Evolutionary conservation across 2,329 filamentous ascomycete species (phyloP).

Genomic region (Pyrenophora seminiperda): DNA sequence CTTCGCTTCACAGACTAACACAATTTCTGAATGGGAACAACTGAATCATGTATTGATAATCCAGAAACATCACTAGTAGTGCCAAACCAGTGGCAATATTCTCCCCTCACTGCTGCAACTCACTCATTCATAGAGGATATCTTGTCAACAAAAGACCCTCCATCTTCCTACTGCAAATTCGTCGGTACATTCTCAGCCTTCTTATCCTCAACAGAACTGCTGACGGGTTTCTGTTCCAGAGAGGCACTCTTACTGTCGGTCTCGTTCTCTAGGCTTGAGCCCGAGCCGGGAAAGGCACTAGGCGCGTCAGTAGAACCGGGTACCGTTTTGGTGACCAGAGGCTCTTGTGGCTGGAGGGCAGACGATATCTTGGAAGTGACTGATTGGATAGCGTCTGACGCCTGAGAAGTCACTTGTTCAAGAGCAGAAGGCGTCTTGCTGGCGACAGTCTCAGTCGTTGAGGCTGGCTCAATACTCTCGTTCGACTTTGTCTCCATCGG

Average conservation of each 20-base stretch:
- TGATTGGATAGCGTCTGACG: slow-evolving; percentile 3
- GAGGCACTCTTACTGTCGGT: slow-evolving; percentile 3
- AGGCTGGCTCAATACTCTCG: slow-evolving; percentile 8
- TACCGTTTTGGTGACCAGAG: slow-evolving; percentile 16
- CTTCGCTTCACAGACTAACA: no score
- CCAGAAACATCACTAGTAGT: no score
- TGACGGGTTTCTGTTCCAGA: slow-evolving; percentile 13
- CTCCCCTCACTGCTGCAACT: neutral
- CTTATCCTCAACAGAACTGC: slow-evolving; percentile 4
- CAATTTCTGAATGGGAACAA: no score
- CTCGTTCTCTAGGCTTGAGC: slow-evolving; percentile 11
- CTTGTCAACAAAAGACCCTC: slow-evolving; percentile 7
- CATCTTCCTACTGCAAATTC: slow-evolving; percentile 7
- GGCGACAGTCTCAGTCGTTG: slow-evolving; percentile 3
- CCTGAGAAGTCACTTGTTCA: slow-evolving; percentile 7
- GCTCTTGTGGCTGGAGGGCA: slow-evolving; percentile 13
- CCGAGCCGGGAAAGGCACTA: slow-evolving; percentile 27
- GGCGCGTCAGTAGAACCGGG: slow-evolving; percentile 26
- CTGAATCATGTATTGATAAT: no score
- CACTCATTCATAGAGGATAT: neutral
- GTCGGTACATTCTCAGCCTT: slow-evolving; percentile 5
- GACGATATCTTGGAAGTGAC: slow-evolving; percentile 7
- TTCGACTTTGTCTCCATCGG: slow-evolving; percentile 10
- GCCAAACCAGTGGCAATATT: no score
- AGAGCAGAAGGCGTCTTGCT: slow-evolving; percentile 1